Evolutionary conservation across 139 green algal genomes (phyloP), one percentile per base, ranked within the genome.

Genomic region (Auxenochlorella pyrenoidosa): DNA sequence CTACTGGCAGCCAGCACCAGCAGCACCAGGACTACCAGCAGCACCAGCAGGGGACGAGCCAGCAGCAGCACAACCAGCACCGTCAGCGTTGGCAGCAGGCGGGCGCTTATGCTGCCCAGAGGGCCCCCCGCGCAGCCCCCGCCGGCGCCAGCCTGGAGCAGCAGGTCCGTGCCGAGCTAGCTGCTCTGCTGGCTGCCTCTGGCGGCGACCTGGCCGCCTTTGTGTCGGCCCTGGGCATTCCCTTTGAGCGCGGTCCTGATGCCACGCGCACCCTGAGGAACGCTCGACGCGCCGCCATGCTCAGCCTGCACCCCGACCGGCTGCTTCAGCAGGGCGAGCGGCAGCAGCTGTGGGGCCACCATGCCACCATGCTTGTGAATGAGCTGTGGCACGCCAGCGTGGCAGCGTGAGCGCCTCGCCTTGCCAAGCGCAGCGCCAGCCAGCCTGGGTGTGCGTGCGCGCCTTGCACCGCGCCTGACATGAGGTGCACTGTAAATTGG

Each of bases 141-240:
- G 79, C 41, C 44, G 24, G 79, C 59, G n/a, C 32, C 32, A 86
- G n/a, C 26, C 21, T 79, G 43, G 82, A 86, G 82, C 43, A 58
- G 43, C 38, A 86, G 41, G 65, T 86, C 4, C 66, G 66, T 6
- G 82, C 43, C 43, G 82, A 86, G 44, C 66, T 86, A 66, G 34
- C n/a, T 21, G 30, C n/a, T 10, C 40, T 86, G 82, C 65, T 86
- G 65, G 19, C 65, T 6, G 59, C 40, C 21, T 78, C 66, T 19
- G 82, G 82, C 65, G 66, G 66, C 32, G 82, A 86, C 82, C 82
- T 86, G 43, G 40, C 76, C 6, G 21, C 32, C 43, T 86, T 86
- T 51, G 51, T 86, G 21, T n/a, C 66, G 18, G 44, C 44, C 15
- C 65, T 86, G 82, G 82, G 82, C 66, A 66, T 86, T 32, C 30